Base-by-base conservation (phyloP, 2,329 filamentous ascomycete species). In the Harringtonia lauricola region DNA sequence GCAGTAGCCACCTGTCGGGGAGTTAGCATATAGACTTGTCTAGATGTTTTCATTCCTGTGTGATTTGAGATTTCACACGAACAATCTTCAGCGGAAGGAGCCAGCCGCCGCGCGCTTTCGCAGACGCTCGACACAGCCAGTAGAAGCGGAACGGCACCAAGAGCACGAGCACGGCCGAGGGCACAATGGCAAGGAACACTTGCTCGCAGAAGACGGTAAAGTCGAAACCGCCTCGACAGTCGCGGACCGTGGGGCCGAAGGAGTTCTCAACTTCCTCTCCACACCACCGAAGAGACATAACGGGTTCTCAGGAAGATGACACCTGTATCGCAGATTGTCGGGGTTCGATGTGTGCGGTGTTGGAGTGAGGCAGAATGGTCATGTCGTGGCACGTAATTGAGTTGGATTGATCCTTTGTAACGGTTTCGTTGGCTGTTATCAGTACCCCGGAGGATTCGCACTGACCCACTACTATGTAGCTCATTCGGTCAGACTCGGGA, bases 191-290 rank as follows among this genome's bases (percentile, higher is more conserved):
- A 33, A 65, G 55, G 39, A 64, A 50, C 26, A 55, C 58, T 21
- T 64, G 59, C 47, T 65, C 60, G 38, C 76, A 62, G n/a, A 67
- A 63, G 14, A 76, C 55, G 3, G 67, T 69, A 38, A 74, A 68
- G 53, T 77, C 73, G 43, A 69, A 42, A 13, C 34, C 35, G 17
- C 26, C 41, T 8, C 42, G 42, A 22, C 42, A 44, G n/a, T n/a
- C 36, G n/a, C 14, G 22, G 24, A 44, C 42, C 8, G 35, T 33
- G 2, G 42, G 42, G 7, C 42, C 42, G 24, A 44, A 36, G 21
- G 28, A 26, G 31, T 36, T 36, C 18, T 42, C 33, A 18, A 38
- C 22, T 13, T 38, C 15, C 22, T 28, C 22, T 38, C 36, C 36
- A 18, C 36, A 38, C 36, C 36, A 38, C 36, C 22, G 22, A 28